Percentiles rank a stretch among this genome's conserved stretches.
Evolutionary conservation across 2,329 filamentous ascomycete species (phyloP).

Genomic region (Amylocarpus encephaloides): DNA sequence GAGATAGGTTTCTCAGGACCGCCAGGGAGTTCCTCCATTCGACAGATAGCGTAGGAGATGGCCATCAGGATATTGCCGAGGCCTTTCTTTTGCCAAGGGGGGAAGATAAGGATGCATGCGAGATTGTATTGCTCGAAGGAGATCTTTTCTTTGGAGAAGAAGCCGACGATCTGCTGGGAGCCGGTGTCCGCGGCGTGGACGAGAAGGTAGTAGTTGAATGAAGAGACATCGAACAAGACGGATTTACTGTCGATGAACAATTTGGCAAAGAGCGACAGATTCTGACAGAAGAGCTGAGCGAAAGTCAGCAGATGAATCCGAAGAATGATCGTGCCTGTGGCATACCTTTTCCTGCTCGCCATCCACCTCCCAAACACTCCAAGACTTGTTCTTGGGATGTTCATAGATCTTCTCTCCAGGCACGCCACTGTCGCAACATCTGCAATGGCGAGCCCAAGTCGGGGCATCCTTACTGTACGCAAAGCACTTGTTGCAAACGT

Average conservation of each 20-base stretch:
- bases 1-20: slow-evolving; percentile 93
- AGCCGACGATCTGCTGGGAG: slow-evolving; percentile 68
- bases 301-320: neutral
- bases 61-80: slow-evolving; percentile 87
- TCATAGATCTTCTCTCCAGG: slow-evolving; percentile 72
- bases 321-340: slow-evolving; percentile 1
- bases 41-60: slow-evolving; percentile 85
- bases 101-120: slow-evolving; percentile 92
- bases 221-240: slow-evolving; percentile 92
- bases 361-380: slow-evolving; percentile 88
- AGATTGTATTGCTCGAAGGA: slow-evolving; percentile 99
- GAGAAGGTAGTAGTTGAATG: slow-evolving; percentile 91
- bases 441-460: slow-evolving; percentile 52
- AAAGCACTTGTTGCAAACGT: slow-evolving; percentile 90
- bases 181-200: slow-evolving; percentile 55
- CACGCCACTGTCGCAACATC: slow-evolving; percentile 46
- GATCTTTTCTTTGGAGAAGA: slow-evolving; percentile 98
- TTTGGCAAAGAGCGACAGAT: slow-evolving; percentile 92
- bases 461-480: slow-evolving; percentile 70
- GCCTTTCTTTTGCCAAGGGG: slow-evolving; percentile 88
- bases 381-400: slow-evolving; percentile 61
- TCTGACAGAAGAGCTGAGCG: slow-evolving; percentile 78
- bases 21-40: slow-evolving; percentile 74
- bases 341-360: slow-evolving; percentile 72
- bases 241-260: slow-evolving; percentile 97